Evolutionary conservation across 2,329 filamentous ascomycete species (phyloP).

Genomic region (Lomentospora prolificans): DNA sequence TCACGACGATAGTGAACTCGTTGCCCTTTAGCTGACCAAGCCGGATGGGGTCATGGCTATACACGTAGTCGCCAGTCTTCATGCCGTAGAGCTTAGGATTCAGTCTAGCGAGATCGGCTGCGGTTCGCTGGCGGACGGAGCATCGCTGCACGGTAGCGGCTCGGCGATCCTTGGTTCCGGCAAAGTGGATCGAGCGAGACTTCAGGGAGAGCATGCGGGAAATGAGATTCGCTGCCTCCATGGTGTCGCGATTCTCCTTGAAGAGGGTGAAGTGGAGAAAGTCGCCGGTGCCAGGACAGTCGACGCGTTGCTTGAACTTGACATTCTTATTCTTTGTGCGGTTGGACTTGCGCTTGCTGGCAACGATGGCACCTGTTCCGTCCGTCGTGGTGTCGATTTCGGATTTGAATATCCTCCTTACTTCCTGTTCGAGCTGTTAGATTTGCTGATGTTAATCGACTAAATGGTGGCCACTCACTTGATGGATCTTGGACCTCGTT

Average conservation of each 20-base stretch:
- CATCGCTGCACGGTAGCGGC: conserved; percentile 79
- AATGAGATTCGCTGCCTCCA: conserved; percentile 76
- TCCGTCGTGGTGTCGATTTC: conserved; percentile 66
- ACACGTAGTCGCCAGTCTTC: conserved; percentile 71
- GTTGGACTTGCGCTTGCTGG: conserved; percentile 30
- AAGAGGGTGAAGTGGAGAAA: conserved; percentile 87
- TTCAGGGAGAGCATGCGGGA: conserved; percentile 65
- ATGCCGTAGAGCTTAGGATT: conserved; percentile 54
- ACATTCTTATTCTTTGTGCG: conserved; percentile 4
- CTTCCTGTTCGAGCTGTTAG: conserved; percentile 25
- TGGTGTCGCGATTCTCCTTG: conserved; percentile 96
- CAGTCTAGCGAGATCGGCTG: conserved; percentile 53
- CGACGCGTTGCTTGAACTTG: conserved; percentile 1
- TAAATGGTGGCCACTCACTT: conserved; percentile 21
- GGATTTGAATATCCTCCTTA: conserved; percentile 73
- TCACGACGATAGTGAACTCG: conserved; percentile 84
- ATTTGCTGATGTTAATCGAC: conserved; percentile 11
- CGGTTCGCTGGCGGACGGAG: conserved; percentile 45
- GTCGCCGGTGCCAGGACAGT: conserved; percentile 42
- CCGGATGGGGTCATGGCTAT: conserved; percentile 60
- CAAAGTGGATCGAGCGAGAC: conserved; percentile 61
- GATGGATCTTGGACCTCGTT: conserved; percentile 38
- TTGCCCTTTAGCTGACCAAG: conserved; percentile 83
- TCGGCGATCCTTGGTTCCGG: conserved; percentile 84
- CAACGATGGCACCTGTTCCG: conserved; percentile 49